Evolutionary conservation across 306 rosid species (phyloP).

Genomic region (Cucurbita maxima): DNA sequence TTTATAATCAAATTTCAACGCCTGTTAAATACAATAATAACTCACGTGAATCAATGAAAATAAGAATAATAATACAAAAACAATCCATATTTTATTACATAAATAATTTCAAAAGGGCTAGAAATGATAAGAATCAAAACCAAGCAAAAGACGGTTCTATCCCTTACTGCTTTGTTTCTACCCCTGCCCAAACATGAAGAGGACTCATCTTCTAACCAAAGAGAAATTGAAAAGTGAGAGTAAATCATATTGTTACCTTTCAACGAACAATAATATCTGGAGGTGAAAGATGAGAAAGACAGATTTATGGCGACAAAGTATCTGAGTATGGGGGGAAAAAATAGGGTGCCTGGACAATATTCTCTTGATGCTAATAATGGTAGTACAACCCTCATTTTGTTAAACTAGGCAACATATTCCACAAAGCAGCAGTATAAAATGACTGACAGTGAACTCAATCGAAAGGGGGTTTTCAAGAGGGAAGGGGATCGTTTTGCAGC

Average conservation of each 20-base stretch:
- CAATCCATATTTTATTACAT: too few relatives aligned
- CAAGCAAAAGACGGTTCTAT: not conserved
- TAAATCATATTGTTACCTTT: not conserved
- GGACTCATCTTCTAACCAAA: not conserved
- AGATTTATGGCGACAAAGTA: not conserved
- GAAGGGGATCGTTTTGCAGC: not conserved
- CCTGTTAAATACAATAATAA: too few relatives aligned
- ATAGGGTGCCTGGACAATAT: not conserved
- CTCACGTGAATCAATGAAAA: too few relatives aligned
- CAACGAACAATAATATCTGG: not conserved
- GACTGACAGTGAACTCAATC: not conserved
- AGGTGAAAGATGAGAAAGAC: not conserved
- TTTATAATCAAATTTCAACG: not conserved
- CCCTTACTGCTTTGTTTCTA: not conserved
- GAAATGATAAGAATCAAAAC: not conserved
- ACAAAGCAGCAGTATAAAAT: not conserved
- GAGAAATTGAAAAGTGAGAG: not conserved
- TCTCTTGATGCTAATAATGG: not conserved
- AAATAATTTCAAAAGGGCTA: not conserved
- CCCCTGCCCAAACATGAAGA: not conserved
- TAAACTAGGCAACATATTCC: conserved; percentile 1
- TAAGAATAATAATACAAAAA: too few relatives aligned
- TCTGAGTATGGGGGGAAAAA: not conserved
- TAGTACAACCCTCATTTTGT: not conserved
- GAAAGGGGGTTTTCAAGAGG: not conserved